A percentile compares a stretch with the other conserved stretches of the same genome.
These are phyloP conservation scores for Parastagonospora avenae DNA, from an alignment of 2,329 filamentous ascomycete species.

Conservation along the genomic window DNA sequence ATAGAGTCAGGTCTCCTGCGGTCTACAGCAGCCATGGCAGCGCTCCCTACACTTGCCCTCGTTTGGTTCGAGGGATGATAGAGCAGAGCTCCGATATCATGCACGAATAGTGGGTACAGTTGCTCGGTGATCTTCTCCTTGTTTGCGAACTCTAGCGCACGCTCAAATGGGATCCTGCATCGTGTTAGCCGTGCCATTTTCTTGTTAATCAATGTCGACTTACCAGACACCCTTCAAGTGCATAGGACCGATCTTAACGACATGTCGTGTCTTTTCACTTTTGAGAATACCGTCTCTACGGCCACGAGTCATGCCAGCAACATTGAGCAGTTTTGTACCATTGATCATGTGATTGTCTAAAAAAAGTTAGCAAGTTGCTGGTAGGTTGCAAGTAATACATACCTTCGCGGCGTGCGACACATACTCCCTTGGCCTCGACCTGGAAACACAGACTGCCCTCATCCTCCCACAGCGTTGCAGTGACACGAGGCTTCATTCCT, in stretches of 20 bases:
- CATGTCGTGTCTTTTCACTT: conserved; percentile 94
- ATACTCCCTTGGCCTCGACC: conserved; percentile 94
- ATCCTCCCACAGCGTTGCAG: conserved; percentile 96
- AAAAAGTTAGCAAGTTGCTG: neutral
- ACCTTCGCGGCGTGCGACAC: conserved; percentile 93
- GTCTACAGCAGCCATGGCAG: conserved; percentile 76
- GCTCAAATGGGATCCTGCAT: conserved; percentile 91
- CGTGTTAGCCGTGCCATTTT: conserved; percentile 9
- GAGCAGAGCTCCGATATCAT: conserved; percentile 91
- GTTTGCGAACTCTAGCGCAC: conserved; percentile 97
- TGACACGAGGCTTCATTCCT: conserved; percentile 95
- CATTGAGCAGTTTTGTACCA: conserved; percentile 94
- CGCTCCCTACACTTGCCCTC: conserved; percentile 74
- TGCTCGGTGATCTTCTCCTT: conserved; percentile 99
- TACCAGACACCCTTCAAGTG: conserved; percentile 78
- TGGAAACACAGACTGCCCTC: conserved; percentile 98
- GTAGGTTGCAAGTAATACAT: conserved; percentile 15
- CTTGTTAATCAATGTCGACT: conserved; percentile 1
- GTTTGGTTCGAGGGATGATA: conserved; percentile 92
- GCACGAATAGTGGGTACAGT: conserved; percentile 93
- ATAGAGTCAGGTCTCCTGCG: conserved; percentile 48
- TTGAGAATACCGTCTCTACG: conserved; percentile 95
- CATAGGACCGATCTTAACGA: conserved; percentile 99
- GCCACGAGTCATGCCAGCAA: conserved; percentile 96
- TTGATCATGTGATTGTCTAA: conserved; percentile 99